Evolutionary conservation across 2,329 filamentous ascomycete genomes (phyloP), one percentile per base, ranked within the genome.

Genomic region (Phyllosticta ampelicida): DNA sequence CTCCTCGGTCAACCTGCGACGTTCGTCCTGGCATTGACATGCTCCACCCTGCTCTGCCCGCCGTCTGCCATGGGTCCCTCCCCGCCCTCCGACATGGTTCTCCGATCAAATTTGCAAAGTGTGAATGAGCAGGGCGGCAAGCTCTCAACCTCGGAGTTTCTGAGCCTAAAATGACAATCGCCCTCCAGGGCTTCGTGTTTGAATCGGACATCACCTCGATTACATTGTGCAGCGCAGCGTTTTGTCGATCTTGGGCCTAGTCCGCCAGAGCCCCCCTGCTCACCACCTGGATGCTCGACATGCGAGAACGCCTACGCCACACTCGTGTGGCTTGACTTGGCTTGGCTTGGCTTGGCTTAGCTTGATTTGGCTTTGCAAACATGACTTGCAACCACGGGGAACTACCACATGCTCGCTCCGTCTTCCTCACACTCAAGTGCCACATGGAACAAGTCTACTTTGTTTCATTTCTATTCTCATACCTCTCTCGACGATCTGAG

Each of bases 41-140:
- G 51, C 51, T 57, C 56, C 56, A 58, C 56, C 44, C 44, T 53
- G 36, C 36, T 36, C 30, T 30, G 5, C 30, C 55, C 55, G 55
- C 16, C 16, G 30, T 36, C 30, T 11, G 10, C 30, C 30, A 36
- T 16, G 36, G 36, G 36, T n/a, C 13, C 13, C 13, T 44, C 36
- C 36, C 36, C 13, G 36, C 36, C 36, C n/a, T 16, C 16, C 13
- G n/a, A 16, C 36, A 44, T 44, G 36, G 36, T 44, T 44, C 36
- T 13, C 36, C 36, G 36, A 44, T 44, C n/a, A 44, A 44, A 44
- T 44, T 44, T 44, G 16, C 36, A 44, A 44, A 44, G 36, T 44
- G 36, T 44, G 36, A 44, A 18, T 8, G 36, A 6, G 13, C 16
- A 44, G 36, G 3, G 13, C 16, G n/a, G 36, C 36, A 44, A 44